Evolutionary conservation across 1,284 basidiomycete genomes (phyloP).

Genomic region (Microstroma glucosiphilum): DNA sequence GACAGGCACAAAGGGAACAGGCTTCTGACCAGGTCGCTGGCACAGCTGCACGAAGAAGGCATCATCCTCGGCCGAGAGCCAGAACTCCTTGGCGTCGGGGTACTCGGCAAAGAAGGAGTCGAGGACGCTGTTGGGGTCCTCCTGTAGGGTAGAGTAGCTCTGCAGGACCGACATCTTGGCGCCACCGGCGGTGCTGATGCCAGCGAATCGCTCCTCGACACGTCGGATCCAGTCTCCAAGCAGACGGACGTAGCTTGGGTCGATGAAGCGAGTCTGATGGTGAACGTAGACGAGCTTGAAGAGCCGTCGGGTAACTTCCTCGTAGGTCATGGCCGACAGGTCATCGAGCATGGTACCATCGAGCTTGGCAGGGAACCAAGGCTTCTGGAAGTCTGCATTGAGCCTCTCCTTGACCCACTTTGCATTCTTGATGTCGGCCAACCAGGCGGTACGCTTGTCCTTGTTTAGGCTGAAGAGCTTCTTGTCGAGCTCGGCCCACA

Average conservation of each 20-base stretch:
- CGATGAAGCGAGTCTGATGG: conserved; percentile 89
- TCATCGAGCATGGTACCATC: conserved; percentile 65
- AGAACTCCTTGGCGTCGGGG: conserved; percentile 71
- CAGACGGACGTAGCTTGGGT: conserved; percentile 84
- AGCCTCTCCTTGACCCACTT: conserved; percentile 79
- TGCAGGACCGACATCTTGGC: conserved; percentile 56
- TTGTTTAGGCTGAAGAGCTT: conserved; percentile 80
- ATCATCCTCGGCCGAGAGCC: conserved; percentile 89
- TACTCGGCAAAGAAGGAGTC: conserved; percentile 77
- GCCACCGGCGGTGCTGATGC: conserved; percentile 31
- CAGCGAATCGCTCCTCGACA: conserved; percentile 76
- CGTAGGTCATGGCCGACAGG: conserved; percentile 94
- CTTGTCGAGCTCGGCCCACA: conserved; percentile 98
- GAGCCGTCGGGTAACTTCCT: conserved; percentile 87
- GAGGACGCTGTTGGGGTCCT: conserved; percentile 67
- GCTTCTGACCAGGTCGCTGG: conserved; percentile 93
- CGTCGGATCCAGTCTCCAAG: conserved; percentile 88
- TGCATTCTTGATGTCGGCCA: conserved; percentile 69
- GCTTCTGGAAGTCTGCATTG: conserved; percentile 89
- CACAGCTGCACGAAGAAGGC: conserved; percentile 91
- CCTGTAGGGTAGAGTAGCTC: conserved; percentile 75
- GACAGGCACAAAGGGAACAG: conserved; percentile 96
- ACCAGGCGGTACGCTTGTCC: conserved; percentile 86
- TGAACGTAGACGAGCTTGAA: conserved; percentile 85
- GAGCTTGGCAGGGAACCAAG: conserved; percentile 47